Percentiles rank a stretch among this genome's conserved stretches.
phyloP scores from a whole-genome alignment of 2,329 filamentous ascomycete genomes.

The Coniella lustricola region DNA sequence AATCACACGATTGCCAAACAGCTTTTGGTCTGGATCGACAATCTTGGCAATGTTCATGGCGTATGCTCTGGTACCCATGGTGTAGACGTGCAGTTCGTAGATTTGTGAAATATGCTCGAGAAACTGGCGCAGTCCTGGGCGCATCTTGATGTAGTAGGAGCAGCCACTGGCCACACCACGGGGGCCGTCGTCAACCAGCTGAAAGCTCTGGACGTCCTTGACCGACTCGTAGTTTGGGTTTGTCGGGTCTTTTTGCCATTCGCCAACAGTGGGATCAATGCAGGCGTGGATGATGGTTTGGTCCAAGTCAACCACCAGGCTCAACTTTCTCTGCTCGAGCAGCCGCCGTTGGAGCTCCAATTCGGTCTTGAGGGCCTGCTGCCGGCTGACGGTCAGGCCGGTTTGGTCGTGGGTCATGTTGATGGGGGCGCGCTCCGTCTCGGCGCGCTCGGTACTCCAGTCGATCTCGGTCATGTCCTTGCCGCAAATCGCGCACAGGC shows the following conservation, averaged over 20 bases:
- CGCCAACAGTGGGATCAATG: slow-evolving; percentile 90
- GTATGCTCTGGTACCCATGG: slow-evolving; percentile 97
- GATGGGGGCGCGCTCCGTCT: slow-evolving; percentile 82
- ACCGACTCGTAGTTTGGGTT: slow-evolving; percentile 91
- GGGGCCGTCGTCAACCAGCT: slow-evolving; percentile 78
- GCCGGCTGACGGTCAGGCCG: slow-evolving; percentile 73
- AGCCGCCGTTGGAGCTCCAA: slow-evolving; percentile 80
- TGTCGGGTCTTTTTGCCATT: slow-evolving; percentile 83
- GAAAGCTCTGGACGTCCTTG: slow-evolving; percentile 81
- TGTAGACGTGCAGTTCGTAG: slow-evolving; percentile 97
- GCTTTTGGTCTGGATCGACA: slow-evolving; percentile 79
- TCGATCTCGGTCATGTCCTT: slow-evolving; percentile 91
- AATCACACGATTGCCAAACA: slow-evolving; percentile 91
- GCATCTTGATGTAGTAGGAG: slow-evolving; percentile 98
- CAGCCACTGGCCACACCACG: slow-evolving; percentile 63
- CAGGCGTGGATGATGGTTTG: slow-evolving; percentile 98
- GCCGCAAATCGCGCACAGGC: slow-evolving; percentile 85
- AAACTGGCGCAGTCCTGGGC: slow-evolving; percentile 78
- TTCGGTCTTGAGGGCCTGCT: slow-evolving; percentile 74
- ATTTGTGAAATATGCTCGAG: slow-evolving; percentile 68
- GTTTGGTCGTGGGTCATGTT: slow-evolving; percentile 94
- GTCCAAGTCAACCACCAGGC: slow-evolving; percentile 91
- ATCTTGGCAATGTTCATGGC: slow-evolving; percentile 86
- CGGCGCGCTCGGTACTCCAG: slow-evolving; percentile 73
- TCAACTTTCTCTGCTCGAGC: slow-evolving; percentile 74